Evolutionary conservation across 805 yeast species (phyloP).

Genomic region (Kuraishia hungarica): DNA sequence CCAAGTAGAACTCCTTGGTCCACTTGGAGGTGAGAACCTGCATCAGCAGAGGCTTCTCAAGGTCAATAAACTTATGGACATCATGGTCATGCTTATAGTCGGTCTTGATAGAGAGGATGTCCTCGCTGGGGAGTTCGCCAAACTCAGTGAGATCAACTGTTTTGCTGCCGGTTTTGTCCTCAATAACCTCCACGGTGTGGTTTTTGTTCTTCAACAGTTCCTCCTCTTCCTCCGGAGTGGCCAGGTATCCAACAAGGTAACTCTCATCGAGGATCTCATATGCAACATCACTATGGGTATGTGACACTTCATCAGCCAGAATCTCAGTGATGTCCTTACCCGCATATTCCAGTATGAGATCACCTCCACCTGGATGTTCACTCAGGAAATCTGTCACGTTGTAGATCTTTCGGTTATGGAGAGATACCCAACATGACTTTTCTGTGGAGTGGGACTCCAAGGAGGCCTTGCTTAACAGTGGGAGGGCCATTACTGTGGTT

Average conservation of each 20-base stretch:
- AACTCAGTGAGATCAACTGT: conserved; percentile 43
- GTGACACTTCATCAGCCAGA: conserved; percentile 61
- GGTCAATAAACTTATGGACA: conserved; percentile 81
- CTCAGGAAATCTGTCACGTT: conserved; percentile 68
- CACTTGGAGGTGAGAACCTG: conserved; percentile 76
- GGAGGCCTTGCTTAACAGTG: conserved; percentile 47
- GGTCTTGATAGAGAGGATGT: conserved; percentile 67
- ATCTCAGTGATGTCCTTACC: conserved; percentile 64
- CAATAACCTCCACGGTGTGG: conserved; percentile 45
- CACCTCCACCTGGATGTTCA: conserved; percentile 67
- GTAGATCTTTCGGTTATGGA: conserved; percentile 73
- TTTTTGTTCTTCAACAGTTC: conserved; percentile 57
- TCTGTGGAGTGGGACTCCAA: conserved; percentile 44
- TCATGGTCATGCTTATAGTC: conserved; percentile 63
- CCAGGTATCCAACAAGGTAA: conserved; percentile 75
- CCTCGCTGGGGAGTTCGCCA: conserved; percentile 66
- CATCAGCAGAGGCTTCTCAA: conserved; percentile 68
- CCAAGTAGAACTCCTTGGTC: conserved; percentile 83
- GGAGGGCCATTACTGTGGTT: conserved; percentile 20
- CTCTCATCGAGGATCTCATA: conserved; percentile 85
- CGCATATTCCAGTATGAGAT: conserved; percentile 45
- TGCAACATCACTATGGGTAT: conserved; percentile 79
- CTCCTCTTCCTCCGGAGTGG: conserved; percentile 69
- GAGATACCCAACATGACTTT: conserved; percentile 71
- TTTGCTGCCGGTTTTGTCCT: conserved; percentile 16